These are phyloP conservation scores for Trichosporon faecale DNA, from an alignment of 1,284 basidiomycete species.

Conservation along the genomic window DNA sequence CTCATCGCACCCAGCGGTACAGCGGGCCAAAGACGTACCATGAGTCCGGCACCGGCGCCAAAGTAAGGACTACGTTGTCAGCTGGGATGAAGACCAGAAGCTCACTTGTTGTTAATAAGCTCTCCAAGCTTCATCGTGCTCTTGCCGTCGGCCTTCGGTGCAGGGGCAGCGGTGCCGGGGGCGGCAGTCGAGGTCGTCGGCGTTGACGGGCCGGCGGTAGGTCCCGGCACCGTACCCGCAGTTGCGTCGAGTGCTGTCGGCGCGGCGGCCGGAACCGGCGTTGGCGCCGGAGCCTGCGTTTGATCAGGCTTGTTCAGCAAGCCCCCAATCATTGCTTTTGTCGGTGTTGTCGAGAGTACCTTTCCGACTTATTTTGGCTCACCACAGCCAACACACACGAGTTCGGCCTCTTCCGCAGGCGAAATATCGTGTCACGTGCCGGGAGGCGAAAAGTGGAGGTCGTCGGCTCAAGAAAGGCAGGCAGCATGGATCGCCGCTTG, in stretches of 20 bases:
- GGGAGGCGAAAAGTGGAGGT: neutral
- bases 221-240: neutral
- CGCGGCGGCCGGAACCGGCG: neutral
- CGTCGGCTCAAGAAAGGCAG: neutral
- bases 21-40: slow-evolving; percentile 59
- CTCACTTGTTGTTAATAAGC: slow-evolving; percentile 9
- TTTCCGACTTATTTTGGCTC: neutral
- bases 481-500: neutral
- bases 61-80: slow-evolving; percentile 77
- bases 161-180: neutral
- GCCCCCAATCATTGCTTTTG: neutral
- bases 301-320: neutral
- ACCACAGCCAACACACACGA: neutral
- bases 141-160: neutral
- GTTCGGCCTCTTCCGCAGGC: neutral
- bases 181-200: neutral
- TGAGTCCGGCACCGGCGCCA: slow-evolving; percentile 90
- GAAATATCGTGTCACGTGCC: neutral
- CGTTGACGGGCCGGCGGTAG: neutral
- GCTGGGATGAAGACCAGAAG: neutral
- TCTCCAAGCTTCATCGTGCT: slow-evolving; percentile 6
- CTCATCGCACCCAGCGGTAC: neutral
- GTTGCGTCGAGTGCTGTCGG: neutral
- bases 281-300: neutral
- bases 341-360: neutral